phyloP scores from a whole-genome alignment of 495 filamentous ascomycete genomes.

The Podospora didyma region DNA sequence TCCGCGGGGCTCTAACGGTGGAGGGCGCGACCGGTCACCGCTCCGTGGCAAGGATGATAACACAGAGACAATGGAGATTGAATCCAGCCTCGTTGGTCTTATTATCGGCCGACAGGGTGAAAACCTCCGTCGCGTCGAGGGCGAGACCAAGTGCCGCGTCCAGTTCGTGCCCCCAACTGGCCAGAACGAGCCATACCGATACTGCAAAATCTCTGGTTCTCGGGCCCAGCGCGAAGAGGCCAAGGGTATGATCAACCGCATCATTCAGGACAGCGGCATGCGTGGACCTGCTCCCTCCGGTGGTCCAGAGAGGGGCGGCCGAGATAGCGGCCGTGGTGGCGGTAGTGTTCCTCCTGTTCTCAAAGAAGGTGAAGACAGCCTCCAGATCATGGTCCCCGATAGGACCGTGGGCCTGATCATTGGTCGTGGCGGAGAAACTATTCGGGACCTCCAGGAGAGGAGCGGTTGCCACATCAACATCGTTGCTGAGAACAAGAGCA shows the following conservation, averaged over 20 bases:
- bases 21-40: slow-evolving; percentile 53
- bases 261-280: slow-evolving; percentile 78
- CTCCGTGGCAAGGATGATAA: slow-evolving; percentile 53
- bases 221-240: slow-evolving; percentile 63
- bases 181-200: slow-evolving; percentile 62
- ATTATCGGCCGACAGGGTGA: slow-evolving; percentile 84
- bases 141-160: slow-evolving; percentile 68
- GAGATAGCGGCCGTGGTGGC: slow-evolving; percentile 18
- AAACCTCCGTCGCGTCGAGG: slow-evolving; percentile 72
- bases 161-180: slow-evolving; percentile 73
- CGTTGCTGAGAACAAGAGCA: slow-evolving; percentile 77
- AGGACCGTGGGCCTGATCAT: slow-evolving; percentile 83
- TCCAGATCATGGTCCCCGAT: slow-evolving; percentile 87
- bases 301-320: slow-evolving; percentile 22
- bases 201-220: slow-evolving; percentile 73
- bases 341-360: slow-evolving; percentile 43
- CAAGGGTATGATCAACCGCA: slow-evolving; percentile 69
- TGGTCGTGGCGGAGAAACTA: slow-evolving; percentile 79
- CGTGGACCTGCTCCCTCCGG: slow-evolving; percentile 43
- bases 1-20: slow-evolving; percentile 34
- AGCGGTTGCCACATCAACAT: slow-evolving; percentile 87
- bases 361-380: slow-evolving; percentile 67
- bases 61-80: slow-evolving; percentile 69
- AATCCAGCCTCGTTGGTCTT: slow-evolving; percentile 71
- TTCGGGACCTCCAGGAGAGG: slow-evolving; percentile 82